Percentiles rank a stretch among this genome's conserved stretches.
phyloP scores from a whole-genome alignment of 2,329 filamentous ascomycete genomes.

The Aspergillus sp. region DNA sequence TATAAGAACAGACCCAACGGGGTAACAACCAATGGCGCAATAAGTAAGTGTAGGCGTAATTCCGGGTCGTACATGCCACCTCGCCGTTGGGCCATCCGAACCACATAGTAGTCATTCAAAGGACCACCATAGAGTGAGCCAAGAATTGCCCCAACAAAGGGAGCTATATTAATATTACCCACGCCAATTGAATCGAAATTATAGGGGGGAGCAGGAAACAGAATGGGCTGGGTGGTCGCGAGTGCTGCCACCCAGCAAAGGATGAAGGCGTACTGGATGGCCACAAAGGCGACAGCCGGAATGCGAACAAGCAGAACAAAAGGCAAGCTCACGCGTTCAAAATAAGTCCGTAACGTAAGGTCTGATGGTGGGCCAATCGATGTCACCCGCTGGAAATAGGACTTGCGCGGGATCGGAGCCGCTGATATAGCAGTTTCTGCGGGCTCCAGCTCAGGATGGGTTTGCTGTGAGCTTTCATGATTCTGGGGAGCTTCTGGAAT shows the following conservation, averaged over 20 bases:
- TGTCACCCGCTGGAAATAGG: no score
- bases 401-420: no score
- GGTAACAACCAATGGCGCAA: conserved; percentile 23
- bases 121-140: conserved; percentile 37
- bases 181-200: conserved; percentile 37
- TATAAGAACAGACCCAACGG: conserved; percentile 25
- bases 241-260: conserved; percentile 41
- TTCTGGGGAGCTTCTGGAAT: no score
- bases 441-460: no score
- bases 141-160: conserved; percentile 40
- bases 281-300: conserved; percentile 52
- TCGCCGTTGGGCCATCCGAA: conserved; percentile 38
- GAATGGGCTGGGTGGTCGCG: conserved; percentile 34
- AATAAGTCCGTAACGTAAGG: neutral
- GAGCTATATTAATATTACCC: conserved; percentile 40
- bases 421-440: no score
- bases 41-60: conserved; percentile 36
- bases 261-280: conserved; percentile 39
- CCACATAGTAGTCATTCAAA: conserved; percentile 38
- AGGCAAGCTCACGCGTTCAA: conserved; percentile 25
- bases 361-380: neutral
- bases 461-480: no score
- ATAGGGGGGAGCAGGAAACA: conserved; percentile 39
- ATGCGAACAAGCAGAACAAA: conserved; percentile 31
- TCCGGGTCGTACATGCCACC: conserved; percentile 47